Evolutionary conservation across 2,329 filamentous ascomycete genomes (phyloP).

Genomic region (Bipolaris victoriae): DNA sequence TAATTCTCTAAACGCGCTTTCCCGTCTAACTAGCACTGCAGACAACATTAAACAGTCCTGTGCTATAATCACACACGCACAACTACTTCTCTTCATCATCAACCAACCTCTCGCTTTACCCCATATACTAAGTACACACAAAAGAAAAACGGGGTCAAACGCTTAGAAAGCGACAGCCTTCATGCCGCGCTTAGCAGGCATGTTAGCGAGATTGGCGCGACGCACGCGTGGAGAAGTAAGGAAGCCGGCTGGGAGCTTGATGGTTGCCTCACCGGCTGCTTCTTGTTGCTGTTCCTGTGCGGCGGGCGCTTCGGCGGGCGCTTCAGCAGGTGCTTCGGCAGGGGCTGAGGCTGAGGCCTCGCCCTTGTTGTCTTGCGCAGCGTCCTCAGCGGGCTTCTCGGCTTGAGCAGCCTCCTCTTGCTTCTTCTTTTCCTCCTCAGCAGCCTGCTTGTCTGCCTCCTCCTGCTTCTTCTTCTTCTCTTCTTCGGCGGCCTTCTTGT

Average conservation of each 20-base stretch:
- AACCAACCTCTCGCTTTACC: too few relatives aligned
- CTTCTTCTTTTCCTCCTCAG: slow-evolving; percentile 2
- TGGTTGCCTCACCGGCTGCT: slow-evolving; percentile 4
- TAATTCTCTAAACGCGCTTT: too few relatives aligned
- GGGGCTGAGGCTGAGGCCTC: not conserved
- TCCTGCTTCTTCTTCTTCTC: slow-evolving; percentile 3
- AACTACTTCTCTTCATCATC: too few relatives aligned
- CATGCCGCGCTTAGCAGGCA: slow-evolving; percentile 12
- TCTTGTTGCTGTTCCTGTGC: not conserved
- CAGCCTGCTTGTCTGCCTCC: not conserved
- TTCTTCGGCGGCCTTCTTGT: slow-evolving; percentile 3
- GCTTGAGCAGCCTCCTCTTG: not conserved
- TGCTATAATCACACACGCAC: too few relatives aligned
- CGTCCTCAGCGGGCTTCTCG: not conserved
- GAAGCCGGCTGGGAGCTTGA: slow-evolving; percentile 17
- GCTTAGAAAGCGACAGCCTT: slow-evolving; percentile 5
- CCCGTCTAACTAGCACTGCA: too few relatives aligned
- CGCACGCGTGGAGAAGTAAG: slow-evolving; percentile 7
- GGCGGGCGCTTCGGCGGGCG: not conserved
- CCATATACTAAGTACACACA: not conserved
- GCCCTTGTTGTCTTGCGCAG: not conserved
- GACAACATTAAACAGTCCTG: too few relatives aligned
- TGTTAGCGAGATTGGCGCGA: not conserved
- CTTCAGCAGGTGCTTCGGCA: not conserved
- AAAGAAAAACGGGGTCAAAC: not conserved